phyloP scores from a whole-genome alignment of 495 filamentous ascomycete species.

The Cryomyces antarcticus region DNA sequence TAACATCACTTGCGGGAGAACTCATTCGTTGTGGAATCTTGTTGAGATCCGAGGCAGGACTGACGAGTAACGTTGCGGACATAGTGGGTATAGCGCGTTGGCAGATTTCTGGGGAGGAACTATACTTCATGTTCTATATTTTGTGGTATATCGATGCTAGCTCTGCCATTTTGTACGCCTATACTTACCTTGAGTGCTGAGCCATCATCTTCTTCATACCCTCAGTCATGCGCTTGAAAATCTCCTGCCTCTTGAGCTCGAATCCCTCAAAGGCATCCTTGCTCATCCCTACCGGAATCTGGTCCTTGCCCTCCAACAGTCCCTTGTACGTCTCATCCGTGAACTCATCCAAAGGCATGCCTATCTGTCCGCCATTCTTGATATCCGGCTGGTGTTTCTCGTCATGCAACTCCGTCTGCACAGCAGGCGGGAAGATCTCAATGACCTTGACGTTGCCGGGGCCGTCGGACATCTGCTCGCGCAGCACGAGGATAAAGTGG shows the following conservation, averaged over 20 bases:
- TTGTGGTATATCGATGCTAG: too few relatives aligned
- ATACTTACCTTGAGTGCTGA: background rate
- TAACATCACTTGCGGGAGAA: too few relatives aligned
- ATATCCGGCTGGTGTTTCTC: slow-evolving; percentile 26
- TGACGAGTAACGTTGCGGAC: too few relatives aligned
- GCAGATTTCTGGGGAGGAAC: too few relatives aligned
- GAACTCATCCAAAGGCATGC: slow-evolving; percentile 42
- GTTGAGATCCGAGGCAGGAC: too few relatives aligned
- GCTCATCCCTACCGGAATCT: slow-evolving; percentile 32
- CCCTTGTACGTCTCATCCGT: slow-evolving; percentile 32
- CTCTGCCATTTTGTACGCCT: too few relatives aligned
- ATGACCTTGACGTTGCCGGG: slow-evolving; percentile 30
- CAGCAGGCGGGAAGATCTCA: slow-evolving; percentile 45
- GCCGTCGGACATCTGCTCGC: slow-evolving; percentile 32
- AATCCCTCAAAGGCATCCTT: slow-evolving; percentile 18
- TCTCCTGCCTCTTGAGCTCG: slow-evolving; percentile 23
- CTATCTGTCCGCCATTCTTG: slow-evolving; percentile 24
- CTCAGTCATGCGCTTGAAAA: slow-evolving; percentile 32
- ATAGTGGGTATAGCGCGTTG: too few relatives aligned
- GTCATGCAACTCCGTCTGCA: slow-evolving; percentile 43
- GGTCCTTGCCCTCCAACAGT: slow-evolving; percentile 29
- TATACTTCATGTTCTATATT: too few relatives aligned
- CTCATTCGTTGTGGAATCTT: too few relatives aligned
- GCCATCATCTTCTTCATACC: slow-evolving; percentile 37
- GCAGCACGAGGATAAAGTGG: slow-evolving; percentile 32